Conservation (phyloP, 2,329 filamentous ascomycete species). For the Aureobasidium sp. region DNA sequence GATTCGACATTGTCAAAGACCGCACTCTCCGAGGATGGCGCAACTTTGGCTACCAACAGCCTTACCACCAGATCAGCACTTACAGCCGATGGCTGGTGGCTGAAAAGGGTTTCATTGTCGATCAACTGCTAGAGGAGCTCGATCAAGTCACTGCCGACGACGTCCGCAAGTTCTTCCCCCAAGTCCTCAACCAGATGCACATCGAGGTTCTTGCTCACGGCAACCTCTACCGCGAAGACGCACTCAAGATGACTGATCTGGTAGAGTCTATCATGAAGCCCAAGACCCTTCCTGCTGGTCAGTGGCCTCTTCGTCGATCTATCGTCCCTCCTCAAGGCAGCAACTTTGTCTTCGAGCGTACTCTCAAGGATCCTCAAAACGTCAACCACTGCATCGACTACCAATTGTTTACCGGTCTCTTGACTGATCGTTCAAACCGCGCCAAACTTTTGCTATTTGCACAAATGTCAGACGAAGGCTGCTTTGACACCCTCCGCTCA, state of each 20-base stretch:
- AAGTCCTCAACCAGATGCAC: constrained; percentile 74
- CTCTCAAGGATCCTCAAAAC: constrained; percentile 77
- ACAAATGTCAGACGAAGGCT: constrained; percentile 87
- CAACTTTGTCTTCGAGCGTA: constrained; percentile 77
- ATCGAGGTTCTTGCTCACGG: constrained; percentile 86
- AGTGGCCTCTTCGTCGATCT: constrained; percentile 74
- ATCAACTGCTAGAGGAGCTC: constrained; percentile 72
- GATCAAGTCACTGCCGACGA: constrained; percentile 66
- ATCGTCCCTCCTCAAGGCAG: constrained; percentile 70
- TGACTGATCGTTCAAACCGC: constrained; percentile 57
- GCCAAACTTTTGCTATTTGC: constrained; percentile 75
- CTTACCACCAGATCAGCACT: constrained; percentile 80
- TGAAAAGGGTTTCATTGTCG: constrained; percentile 70
- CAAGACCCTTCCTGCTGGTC: constrained; percentile 62
- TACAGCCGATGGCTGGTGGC: constrained; percentile 74
- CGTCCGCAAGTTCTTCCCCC: constrained; percentile 69
- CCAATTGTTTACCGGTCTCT: constrained; percentile 37
- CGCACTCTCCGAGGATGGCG: constrained; percentile 66
- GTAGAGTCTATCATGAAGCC: constrained; percentile 73
- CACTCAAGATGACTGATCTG: constrained; percentile 74
- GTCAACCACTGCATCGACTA: constrained; percentile 55
- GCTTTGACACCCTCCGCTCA: constrained; percentile 88
- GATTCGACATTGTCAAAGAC: constrained; percentile 89
- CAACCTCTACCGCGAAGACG: constrained; percentile 91
- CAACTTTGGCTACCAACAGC: constrained; percentile 82